A percentile compares a stretch with the other conserved stretches of the same genome.
phyloP scores from a whole-genome alignment of 352 stramenopile genomes.

The Pythium rhizo-oryzae region DNA sequence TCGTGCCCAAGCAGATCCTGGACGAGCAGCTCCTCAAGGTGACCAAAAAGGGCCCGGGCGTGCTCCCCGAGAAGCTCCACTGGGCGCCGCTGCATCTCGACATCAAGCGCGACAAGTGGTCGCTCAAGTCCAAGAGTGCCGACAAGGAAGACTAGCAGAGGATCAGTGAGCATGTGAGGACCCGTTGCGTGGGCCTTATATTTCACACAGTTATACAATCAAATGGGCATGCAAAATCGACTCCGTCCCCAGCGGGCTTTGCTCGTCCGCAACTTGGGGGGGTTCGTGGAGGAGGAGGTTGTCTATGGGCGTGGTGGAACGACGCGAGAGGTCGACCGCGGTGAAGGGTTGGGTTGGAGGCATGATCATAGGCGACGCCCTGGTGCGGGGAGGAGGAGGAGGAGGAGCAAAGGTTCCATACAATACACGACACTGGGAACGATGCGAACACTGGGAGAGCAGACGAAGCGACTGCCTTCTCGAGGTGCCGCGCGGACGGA shows the following conservation, averaged over 20 bases:
- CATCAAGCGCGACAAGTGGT: conserved; percentile 89
- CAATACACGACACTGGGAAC: not conserved
- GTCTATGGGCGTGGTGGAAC: not conserved
- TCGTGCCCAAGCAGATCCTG: conserved; percentile 93
- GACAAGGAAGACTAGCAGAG: conserved; percentile 83
- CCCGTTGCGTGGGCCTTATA: not conserved
- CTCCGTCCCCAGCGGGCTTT: not conserved
- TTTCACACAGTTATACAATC: not conserved
- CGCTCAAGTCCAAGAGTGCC: conserved; percentile 70
- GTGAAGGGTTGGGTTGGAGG: too few relatives aligned
- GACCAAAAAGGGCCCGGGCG: conserved; percentile 73
- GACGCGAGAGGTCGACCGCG: too few relatives aligned
- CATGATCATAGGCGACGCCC: too few relatives aligned
- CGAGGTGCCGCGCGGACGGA: not conserved
- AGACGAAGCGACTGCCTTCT: conserved; percentile 3
- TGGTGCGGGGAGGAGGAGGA: not conserved
- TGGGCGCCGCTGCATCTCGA: conserved; percentile 83
- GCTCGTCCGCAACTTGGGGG: not conserved
- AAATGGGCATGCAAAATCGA: not conserved
- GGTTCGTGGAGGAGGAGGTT: not conserved
- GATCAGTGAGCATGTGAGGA: not conserved
- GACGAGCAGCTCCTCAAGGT: conserved; percentile 82
- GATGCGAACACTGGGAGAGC: not conserved
- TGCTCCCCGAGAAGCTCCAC: conserved; percentile 77
- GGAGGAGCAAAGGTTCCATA: not conserved